Evolutionary conservation across 306 rosid species (phyloP), one percentile per base, ranked within the genome.

Genomic region (Pyrus bretschneideri): DNA sequence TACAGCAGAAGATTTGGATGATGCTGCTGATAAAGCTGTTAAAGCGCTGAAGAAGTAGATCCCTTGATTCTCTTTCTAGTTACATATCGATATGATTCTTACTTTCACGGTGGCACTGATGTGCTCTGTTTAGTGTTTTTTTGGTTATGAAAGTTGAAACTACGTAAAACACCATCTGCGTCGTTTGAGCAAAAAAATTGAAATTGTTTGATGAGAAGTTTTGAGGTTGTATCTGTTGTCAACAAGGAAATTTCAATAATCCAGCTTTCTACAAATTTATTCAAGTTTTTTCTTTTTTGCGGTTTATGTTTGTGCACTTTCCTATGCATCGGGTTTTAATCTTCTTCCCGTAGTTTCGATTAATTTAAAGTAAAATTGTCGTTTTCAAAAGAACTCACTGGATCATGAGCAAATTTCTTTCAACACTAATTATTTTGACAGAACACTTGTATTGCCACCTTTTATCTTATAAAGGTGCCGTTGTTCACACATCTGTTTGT

Each of bases 1-100:
- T 79, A 88, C 99, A 14, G 99, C 98, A 38, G 98, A 96, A 77
- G 99, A 96, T 87, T 86, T 96, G 83, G 99, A 92, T 64, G 99
- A 92, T 83, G 99, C 99, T 25, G 99, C 99, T 9, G 96, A 85
- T 55, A 96, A 92, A 87, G 99, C 97, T 57, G 98, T 92, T 60
- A 86, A 92, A 79, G 91, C 97, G 82, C 51, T 91, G 90, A 90
- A 85, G 72, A 74, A 69, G 49, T 25, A 54, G 69, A 31, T 64
- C 23, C 1, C 22, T 31, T 3, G 12, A 31, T 30, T 81, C 67
- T 75, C 75, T 80, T 67, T 19, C 74, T 55, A 57, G 74, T 19
- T 21, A 38, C 46, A 51, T 70, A 68, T 64, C 78, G 63, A 31
- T 71, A 66, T 74, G 69, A 83, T 80, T 74, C 70, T 81, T 11